These are phyloP conservation scores for Paramecium primaurelia DNA, from an alignment of 73 alveolate species.

Conservation along the genomic window DNA sequence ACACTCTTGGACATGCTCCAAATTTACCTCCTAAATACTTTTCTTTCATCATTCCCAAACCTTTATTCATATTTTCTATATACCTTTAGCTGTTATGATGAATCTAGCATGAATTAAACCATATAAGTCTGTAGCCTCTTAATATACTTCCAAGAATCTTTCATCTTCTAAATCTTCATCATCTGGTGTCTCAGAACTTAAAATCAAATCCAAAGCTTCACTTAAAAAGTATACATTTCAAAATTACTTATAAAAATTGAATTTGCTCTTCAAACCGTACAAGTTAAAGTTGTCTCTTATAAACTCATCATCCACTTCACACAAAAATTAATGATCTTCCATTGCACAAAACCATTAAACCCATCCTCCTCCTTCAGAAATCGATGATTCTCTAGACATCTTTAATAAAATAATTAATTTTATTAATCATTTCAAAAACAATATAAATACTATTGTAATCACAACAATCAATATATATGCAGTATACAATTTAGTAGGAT, in stretches of 20 bases:
- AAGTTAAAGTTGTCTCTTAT: conserved; percentile 83
- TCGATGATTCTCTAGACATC: conserved; percentile 43
- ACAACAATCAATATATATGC: neutral
- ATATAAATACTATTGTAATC: neutral
- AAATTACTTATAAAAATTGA: conserved; percentile 61
- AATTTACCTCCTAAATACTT: conserved; percentile 88
- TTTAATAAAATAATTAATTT: neutral
- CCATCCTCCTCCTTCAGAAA: conserved; percentile 75
- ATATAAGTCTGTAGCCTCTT: conserved; percentile 91
- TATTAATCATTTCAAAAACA: neutral
- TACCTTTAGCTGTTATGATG: conserved; percentile 90
- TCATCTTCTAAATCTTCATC: conserved; percentile 93
- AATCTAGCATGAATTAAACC: conserved; percentile 96
- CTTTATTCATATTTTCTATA: conserved; percentile 40
- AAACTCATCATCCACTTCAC: conserved; percentile 92
- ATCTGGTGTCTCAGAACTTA: conserved; percentile 88
- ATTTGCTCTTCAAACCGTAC: conserved; percentile 76
- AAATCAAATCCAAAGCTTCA: conserved; percentile 89
- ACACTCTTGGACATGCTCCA: conserved; percentile 96
- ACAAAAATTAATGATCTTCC: conserved; percentile 92
- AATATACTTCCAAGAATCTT: conserved; percentile 78
- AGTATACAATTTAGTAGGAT: neutral
- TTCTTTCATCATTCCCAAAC: conserved; percentile 93
- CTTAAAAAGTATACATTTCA: neutral
- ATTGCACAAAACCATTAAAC: conserved; percentile 92